phyloP scores from a whole-genome alignment of 768 basidiomycete genomes.

The Neoboletus magnificus region DNA sequence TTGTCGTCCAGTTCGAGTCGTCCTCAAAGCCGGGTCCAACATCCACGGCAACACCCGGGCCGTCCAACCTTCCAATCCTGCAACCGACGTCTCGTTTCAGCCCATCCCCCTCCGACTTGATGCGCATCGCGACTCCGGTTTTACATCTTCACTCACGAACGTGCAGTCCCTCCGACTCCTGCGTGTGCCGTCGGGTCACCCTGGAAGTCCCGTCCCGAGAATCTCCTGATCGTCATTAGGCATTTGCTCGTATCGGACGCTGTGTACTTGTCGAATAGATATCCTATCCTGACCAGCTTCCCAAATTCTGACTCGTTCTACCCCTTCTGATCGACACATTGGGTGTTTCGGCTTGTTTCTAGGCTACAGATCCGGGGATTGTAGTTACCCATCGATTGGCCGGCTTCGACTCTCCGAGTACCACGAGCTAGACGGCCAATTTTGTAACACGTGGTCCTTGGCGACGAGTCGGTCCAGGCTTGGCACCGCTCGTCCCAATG shows the following conservation, averaged over 20 bases:
- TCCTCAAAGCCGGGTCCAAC: not conserved
- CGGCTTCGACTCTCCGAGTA: too few relatives aligned
- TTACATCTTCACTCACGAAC: conserved; percentile 7
- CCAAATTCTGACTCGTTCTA: not conserved
- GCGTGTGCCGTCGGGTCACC: conserved; percentile 6
- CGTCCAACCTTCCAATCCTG: conserved; percentile 19
- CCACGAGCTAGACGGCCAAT: too few relatives aligned
- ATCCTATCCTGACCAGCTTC: not conserved
- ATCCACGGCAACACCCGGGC: conserved; percentile 19
- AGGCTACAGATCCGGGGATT: too few relatives aligned
- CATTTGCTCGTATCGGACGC: not conserved
- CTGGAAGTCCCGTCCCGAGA: conserved; percentile 11
- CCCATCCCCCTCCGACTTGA: not conserved
- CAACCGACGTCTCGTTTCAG: conserved; percentile 2
- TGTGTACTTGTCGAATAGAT: not conserved
- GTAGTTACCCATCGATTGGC: too few relatives aligned
- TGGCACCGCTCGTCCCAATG: too few relatives aligned
- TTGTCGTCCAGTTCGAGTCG: not conserved
- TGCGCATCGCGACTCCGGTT: not conserved
- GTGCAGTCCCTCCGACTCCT: conserved; percentile 1
- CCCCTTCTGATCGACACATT: not conserved
- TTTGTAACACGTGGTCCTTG: conserved; percentile 1
- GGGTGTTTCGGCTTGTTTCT: not conserved
- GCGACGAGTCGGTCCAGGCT: not conserved
- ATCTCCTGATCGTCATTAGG: conserved; percentile 7